These are phyloP conservation scores for Globisporangium radiosum DNA, from an alignment of 352 stramenopile species.

Conservation along the genomic window DNA sequence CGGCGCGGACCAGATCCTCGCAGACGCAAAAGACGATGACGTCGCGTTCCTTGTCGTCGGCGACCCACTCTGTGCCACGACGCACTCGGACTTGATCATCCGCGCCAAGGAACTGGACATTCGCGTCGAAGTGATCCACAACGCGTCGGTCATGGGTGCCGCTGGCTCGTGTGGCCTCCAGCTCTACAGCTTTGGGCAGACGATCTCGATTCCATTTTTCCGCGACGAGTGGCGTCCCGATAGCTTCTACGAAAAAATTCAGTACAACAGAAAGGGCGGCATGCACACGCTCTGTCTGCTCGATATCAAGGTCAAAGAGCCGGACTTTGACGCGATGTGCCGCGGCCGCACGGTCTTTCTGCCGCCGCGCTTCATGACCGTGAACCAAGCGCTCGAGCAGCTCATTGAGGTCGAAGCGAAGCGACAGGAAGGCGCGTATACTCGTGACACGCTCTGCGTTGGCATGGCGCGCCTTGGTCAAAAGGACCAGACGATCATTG, in stretches of 20 bases:
- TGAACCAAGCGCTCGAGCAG: constrained; percentile 93
- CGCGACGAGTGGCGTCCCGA: constrained; percentile 93
- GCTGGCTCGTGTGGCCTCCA: constrained; percentile 94
- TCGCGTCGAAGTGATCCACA: constrained; percentile 96
- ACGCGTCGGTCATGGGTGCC: constrained; percentile 98
- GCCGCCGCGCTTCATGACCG: constrained; percentile 97
- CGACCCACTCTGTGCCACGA: constrained; percentile 97
- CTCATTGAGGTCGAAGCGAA: constrained; percentile 93
- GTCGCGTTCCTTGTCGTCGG: constrained; percentile 98
- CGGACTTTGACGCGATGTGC: constrained; percentile 96
- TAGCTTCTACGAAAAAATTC: constrained; percentile 98
- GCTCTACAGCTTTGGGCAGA: constrained; percentile 98
- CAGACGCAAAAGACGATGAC: constrained; percentile 85
- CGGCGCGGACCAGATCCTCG: constrained; percentile 94
- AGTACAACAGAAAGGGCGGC: constrained; percentile 92
- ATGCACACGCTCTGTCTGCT: constrained; percentile 99
- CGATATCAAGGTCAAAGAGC: constrained; percentile 99
- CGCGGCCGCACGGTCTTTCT: constrained; percentile 91
- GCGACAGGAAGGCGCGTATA: constrained; percentile 85
- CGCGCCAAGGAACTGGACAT: constrained; percentile 91
- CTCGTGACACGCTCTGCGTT: constrained; percentile 76
- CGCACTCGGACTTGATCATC: constrained; percentile 97
- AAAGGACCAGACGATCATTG: constrained; percentile 89
- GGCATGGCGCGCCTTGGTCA: constrained; percentile 95
- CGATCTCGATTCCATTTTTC: constrained; percentile 98